A percentile compares a stretch with the other conserved stretches of the same genome.
phyloP scores from a whole-genome alignment of 495 filamentous ascomycete genomes.

The Aspergillus biplanus region DNA sequence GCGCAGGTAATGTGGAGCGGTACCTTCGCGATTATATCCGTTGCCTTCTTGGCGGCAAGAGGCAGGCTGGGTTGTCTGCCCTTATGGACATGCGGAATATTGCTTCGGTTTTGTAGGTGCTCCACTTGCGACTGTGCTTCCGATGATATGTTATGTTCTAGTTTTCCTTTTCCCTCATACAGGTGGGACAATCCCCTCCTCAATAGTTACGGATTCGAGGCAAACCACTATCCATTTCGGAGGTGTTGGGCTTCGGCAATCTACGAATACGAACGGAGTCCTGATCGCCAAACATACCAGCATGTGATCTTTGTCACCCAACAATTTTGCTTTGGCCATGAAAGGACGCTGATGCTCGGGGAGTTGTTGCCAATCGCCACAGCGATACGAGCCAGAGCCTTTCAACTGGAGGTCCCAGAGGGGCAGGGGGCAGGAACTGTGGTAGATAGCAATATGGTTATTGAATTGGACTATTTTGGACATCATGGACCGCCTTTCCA shows the following conservation, averaged over 20 bases:
- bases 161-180: background rate
- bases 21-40: background rate
- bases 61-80: background rate
- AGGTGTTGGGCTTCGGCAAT: background rate
- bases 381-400: background rate
- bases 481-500: background rate
- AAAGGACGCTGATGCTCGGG: background rate
- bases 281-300: background rate
- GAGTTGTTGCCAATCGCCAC: background rate
- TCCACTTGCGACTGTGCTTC: background rate
- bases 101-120: background rate
- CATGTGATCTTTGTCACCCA: background rate
- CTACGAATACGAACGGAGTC: background rate
- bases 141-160: background rate
- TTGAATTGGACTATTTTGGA: background rate
- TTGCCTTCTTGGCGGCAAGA: background rate
- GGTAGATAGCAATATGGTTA: background rate
- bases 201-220: background rate
- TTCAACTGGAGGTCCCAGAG: background rate
- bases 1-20: background rate
- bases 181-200: background rate
- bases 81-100: background rate
- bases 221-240: background rate
- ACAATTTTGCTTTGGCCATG: background rate
- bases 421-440: background rate